Conservation (phyloP, 2,329 filamentous ascomycete genomes). For the Exophiala xenobiotica region DNA sequence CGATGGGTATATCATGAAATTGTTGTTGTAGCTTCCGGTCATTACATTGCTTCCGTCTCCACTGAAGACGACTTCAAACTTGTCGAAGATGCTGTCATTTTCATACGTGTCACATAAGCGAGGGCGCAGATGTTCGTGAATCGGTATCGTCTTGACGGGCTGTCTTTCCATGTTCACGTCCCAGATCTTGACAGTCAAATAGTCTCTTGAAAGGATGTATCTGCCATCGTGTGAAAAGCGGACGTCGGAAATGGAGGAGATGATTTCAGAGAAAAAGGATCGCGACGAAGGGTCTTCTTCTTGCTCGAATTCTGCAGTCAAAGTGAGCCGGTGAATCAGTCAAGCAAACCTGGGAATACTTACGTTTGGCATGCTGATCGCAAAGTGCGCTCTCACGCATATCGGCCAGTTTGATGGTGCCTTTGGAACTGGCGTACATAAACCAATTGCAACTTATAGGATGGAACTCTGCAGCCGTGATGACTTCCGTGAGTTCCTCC, state of each 20-base stretch:
- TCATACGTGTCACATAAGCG: slow-evolving; percentile 97
- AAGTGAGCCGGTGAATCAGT: slow-evolving; percentile 8
- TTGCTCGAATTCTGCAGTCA: slow-evolving; percentile 83
- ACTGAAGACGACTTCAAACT: slow-evolving; percentile 98
- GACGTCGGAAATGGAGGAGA: slow-evolving; percentile 97
- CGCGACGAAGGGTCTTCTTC: slow-evolving; percentile 96
- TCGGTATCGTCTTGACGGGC: slow-evolving; percentile 96
- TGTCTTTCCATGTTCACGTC: slow-evolving; percentile 99
- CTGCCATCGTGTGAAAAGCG: slow-evolving; percentile 94
- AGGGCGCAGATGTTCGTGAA: slow-evolving; percentile 93
- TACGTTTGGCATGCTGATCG: slow-evolving; percentile 93
- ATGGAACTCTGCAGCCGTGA: slow-evolving; percentile 97
- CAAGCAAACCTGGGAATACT: slow-evolving; percentile 37
- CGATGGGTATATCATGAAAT: slow-evolving; percentile 99
- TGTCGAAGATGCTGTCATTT: slow-evolving; percentile 99
- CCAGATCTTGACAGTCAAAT: slow-evolving; percentile 99
- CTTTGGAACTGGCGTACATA: slow-evolving; percentile 99
- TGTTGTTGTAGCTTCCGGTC: slow-evolving; percentile 99
- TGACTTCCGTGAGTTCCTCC: slow-evolving; percentile 98
- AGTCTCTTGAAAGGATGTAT: slow-evolving; percentile 96
- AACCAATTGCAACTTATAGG: slow-evolving; percentile 98
- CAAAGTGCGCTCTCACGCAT: slow-evolving; percentile 97
- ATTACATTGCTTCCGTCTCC: slow-evolving; percentile 98
- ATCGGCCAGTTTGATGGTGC: slow-evolving; percentile 96
- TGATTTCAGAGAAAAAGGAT: slow-evolving; percentile 99